phyloP scores from a whole-genome alignment of 768 basidiomycete species.

The Hygrophoropsis aurantiaca region DNA sequence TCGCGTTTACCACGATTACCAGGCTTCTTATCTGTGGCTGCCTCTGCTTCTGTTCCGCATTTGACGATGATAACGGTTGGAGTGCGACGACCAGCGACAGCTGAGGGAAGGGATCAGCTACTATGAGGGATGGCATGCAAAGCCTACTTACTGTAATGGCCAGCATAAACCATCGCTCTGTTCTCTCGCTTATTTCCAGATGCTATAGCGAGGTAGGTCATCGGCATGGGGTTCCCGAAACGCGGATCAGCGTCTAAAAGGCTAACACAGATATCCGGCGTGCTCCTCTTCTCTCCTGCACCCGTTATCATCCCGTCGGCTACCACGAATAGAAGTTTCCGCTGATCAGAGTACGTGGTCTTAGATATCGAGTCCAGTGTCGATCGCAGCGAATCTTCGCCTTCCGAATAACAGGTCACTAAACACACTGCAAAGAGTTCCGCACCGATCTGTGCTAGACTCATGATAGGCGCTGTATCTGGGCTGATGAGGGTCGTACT shows the following conservation, averaged over 20 bases:
- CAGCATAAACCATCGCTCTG: slow-evolving; percentile 97
- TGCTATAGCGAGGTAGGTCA: slow-evolving; percentile 91
- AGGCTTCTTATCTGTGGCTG: slow-evolving; percentile 82
- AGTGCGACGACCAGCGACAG: slow-evolving; percentile 84
- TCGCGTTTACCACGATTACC: slow-evolving; percentile 99
- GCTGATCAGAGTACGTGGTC: slow-evolving; percentile 87
- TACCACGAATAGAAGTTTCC: slow-evolving; percentile 91
- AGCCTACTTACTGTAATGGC: slow-evolving; percentile 87
- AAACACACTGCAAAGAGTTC: slow-evolving; percentile 95
- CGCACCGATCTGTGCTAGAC: slow-evolving; percentile 86
- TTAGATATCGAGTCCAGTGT: slow-evolving; percentile 92
- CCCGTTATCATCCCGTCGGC: slow-evolving; percentile 99
- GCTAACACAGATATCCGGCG: slow-evolving; percentile 94
- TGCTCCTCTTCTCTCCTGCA: slow-evolving; percentile 91
- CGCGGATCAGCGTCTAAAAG: slow-evolving; percentile 90
- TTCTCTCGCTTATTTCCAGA: slow-evolving; percentile 88
- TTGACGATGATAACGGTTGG: slow-evolving; percentile 95
- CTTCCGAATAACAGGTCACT: slow-evolving; percentile 98
- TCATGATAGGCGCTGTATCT: slow-evolving; percentile 56
- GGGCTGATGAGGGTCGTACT: slow-evolving; percentile 55
- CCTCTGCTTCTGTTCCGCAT: slow-evolving; percentile 89
- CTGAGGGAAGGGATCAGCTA: slow-evolving; percentile 31
- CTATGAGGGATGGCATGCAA: background rate
- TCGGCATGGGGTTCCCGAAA: slow-evolving; percentile 93
- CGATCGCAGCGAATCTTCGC: slow-evolving; percentile 85